Base-by-base conservation (phyloP, 164 flowering plant species). In the Euptelea pleiosperma region DNA sequence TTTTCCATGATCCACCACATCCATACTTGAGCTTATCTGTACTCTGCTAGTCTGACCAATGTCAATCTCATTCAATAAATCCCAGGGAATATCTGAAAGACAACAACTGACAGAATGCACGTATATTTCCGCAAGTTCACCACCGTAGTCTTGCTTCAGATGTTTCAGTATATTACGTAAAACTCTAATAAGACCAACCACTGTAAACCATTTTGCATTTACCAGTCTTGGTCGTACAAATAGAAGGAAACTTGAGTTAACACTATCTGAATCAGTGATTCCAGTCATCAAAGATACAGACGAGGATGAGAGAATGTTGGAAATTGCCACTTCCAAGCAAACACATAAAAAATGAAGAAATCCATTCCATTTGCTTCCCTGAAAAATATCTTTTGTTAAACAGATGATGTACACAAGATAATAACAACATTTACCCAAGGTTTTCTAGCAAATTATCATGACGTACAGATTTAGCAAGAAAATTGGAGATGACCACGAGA, bases 131-230 rank as follows among this genome's bases (percentile, higher is more conserved):
- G 65, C 25, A 52, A 70, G 73, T 26, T 73, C 60, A 44, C 68
- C 73, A 44, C 66, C 73, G 55, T 37, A 18, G 16, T 74, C 79
- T 55, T 68, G 70, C 65, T 78, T 83, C 71, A 86, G 58, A 72
- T 43, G 49, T 68, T 89, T 91, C 54, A 79, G 51, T 40, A 81
- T 78, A 42, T 69, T 70, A 39, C 82, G 86, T 30, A 86, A 67
- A 54, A 82, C 78, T 45, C 68, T 77, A 66, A 74, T 9, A 31
- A 86, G 74, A 43, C 67, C 75, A 64, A 78, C 75, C 45, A 67
- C 68, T 3, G 71, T 70, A 52, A 43, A 61, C 87, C 79, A 85
- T 53, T 65, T 72, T 15, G 77, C 72, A 66, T 60, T 64, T 63
- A 61, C 54, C 61, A 82, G 64, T 42, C 34, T 71, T 44, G 64